Percentiles rank a stretch among this genome's conserved stretches.
phyloP scores from a whole-genome alignment of 78 protist genomes.

The Speleostelium caveatum region DNA sequence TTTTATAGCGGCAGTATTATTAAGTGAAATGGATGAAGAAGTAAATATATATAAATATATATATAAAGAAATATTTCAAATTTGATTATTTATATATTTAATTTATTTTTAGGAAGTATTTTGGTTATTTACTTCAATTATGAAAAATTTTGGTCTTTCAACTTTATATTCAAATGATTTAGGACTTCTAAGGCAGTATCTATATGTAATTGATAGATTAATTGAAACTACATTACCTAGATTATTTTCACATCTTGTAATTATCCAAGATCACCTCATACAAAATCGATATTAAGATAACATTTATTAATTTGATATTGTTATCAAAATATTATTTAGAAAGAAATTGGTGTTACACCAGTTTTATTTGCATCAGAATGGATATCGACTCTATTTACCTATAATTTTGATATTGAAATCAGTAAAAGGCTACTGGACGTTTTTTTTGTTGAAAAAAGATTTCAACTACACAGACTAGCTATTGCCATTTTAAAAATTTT shows the following conservation, averaged over 20 bases:
- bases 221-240: slow-evolving; percentile 55
- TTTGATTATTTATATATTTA: not conserved
- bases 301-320: not conserved
- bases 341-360: slow-evolving; percentile 74
- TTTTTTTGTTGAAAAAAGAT: slow-evolving; percentile 60
- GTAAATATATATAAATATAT: too few relatives aligned
- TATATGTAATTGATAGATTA: slow-evolving; percentile 61
- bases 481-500: slow-evolving; percentile 11
- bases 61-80: not conserved
- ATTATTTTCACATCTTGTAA: slow-evolving; percentile 61
- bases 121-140: slow-evolving; percentile 41
- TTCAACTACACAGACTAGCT: slow-evolving; percentile 23
- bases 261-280: not conserved
- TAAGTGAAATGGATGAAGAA: slow-evolving; percentile 68
- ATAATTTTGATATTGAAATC: slow-evolving; percentile 43
- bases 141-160: slow-evolving; percentile 51
- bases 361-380: slow-evolving; percentile 77
- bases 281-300: not conserved
- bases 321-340: not conserved
- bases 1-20: slow-evolving; percentile 49
- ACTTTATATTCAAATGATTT: slow-evolving; percentile 44
- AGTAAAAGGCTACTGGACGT: slow-evolving; percentile 59
- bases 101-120: too few relatives aligned
- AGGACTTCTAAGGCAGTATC: slow-evolving; percentile 22
- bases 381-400: slow-evolving; percentile 73